These are phyloP conservation scores for Talaromyces islandicus DNA, from an alignment of 2,329 filamentous ascomycete species.

Conservation along the genomic window DNA sequence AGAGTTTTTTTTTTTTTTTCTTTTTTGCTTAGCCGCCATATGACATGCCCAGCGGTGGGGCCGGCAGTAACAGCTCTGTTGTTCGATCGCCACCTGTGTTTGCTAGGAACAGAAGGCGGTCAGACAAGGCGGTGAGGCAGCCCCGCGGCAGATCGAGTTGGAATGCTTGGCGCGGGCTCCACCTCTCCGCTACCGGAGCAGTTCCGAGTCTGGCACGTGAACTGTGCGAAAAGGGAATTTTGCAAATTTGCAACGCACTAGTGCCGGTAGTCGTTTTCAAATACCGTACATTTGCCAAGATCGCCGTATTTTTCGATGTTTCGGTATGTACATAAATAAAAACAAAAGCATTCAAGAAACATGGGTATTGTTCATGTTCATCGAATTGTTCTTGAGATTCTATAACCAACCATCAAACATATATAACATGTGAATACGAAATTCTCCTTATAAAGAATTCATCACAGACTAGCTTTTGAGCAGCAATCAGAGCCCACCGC, in stretches of 20 bases:
- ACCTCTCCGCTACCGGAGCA: background rate
- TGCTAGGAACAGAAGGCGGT: background rate
- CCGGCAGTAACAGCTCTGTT: background rate
- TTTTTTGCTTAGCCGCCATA: background rate
- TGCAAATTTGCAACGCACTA: background rate
- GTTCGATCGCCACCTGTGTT: background rate
- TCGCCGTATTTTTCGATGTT: too few species aligned
- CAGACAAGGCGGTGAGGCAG: background rate
- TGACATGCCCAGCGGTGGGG: background rate
- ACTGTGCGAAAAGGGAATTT: background rate
- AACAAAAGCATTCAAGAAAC: too few species aligned
- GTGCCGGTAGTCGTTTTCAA: too few species aligned
- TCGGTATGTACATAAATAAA: too few species aligned
- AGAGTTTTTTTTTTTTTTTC: background rate
- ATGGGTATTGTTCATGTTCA: too few species aligned
- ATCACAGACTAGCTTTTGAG: conserved; percentile 19
- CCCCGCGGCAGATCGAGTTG: background rate
- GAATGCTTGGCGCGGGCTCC: background rate
- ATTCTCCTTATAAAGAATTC: background rate
- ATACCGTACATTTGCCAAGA: too few species aligned
- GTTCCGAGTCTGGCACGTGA: background rate
- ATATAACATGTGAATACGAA: too few species aligned
- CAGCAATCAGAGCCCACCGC: conserved; percentile 28
- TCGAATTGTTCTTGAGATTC: background rate
- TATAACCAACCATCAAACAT: too few species aligned